These are phyloP conservation scores for Thecaphora thlaspeos DNA, from an alignment of 1,284 basidiomycete species.

Conservation along the genomic window DNA sequence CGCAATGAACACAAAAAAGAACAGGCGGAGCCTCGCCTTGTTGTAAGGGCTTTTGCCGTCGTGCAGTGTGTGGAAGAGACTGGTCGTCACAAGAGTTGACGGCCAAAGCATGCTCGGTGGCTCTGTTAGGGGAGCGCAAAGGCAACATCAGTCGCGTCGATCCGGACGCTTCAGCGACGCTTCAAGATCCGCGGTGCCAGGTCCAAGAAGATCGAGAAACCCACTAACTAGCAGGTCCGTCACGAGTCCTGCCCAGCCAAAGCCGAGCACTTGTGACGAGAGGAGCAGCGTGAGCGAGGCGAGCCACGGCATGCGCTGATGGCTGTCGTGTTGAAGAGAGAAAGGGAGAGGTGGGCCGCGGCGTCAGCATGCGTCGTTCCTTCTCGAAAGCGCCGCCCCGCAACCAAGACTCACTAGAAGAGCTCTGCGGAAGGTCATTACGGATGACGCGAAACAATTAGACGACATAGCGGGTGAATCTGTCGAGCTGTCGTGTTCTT, in stretches of 20 bases:
- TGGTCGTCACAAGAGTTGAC: conserved; percentile 60
- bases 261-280: conserved; percentile 55
- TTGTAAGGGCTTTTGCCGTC: conserved; percentile 56
- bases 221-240: conserved; percentile 51
- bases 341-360: too few species aligned
- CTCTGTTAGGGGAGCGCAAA: conserved; percentile 5
- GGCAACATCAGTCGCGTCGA: too few species aligned
- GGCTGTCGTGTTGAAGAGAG: conserved; percentile 46
- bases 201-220: too few species aligned
- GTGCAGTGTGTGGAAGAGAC: conserved; percentile 63
- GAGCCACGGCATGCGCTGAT: conserved; percentile 51
- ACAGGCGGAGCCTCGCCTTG: conserved; percentile 59
- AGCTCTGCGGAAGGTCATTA: too few species aligned
- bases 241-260: conserved; percentile 55
- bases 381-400: too few species aligned
- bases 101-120: conserved; percentile 60
- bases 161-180: too few species aligned
- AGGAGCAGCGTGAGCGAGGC: conserved; percentile 51
- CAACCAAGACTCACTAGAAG: too few species aligned
- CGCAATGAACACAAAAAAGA: conserved; percentile 59
- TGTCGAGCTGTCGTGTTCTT: too few species aligned
- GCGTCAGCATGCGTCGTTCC: too few species aligned
- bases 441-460: too few species aligned
- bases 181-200: too few species aligned
- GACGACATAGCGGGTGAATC: too few species aligned